Conservation (phyloP, 1,284 basidiomycete species). For the Tetrapyrgos nigripes region DNA sequence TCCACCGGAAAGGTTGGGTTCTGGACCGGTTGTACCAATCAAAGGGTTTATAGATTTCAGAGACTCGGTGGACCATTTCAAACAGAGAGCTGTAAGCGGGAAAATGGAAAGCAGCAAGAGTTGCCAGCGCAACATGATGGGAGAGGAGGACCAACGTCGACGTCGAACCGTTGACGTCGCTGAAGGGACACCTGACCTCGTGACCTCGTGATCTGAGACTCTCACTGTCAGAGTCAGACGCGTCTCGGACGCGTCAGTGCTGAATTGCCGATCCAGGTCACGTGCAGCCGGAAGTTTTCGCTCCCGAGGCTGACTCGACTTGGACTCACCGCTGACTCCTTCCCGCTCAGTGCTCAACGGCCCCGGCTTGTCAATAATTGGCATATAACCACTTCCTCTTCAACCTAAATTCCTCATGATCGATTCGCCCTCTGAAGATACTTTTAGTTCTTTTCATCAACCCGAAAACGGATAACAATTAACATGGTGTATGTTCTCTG, state of each 20-base stretch:
- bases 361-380: not conserved
- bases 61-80: not conserved
- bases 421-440: not conserved
- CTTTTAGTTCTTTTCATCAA: not conserved
- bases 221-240: too few relatives aligned
- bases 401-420: not conserved
- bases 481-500: conserved; percentile 76
- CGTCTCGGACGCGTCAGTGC: too few relatives aligned
- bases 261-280: too few relatives aligned
- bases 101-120: too few relatives aligned
- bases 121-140: not conserved
- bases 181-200: not conserved
- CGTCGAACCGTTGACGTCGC: not conserved
- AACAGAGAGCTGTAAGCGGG: not conserved
- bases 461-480: conserved; percentile 36
- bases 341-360: not conserved
- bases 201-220: too few relatives aligned
- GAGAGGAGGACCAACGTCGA: not conserved
- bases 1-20: conserved; percentile 74
- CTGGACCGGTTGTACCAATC: conserved; percentile 76
- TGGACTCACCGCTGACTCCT: too few relatives aligned
- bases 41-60: conserved; percentile 34
- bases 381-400: not conserved
- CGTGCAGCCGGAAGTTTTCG: too few relatives aligned
- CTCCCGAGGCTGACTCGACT: too few relatives aligned